phyloP scores from a whole-genome alignment of 1,284 basidiomycete genomes.

The Boletellus deceptivus region DNA sequence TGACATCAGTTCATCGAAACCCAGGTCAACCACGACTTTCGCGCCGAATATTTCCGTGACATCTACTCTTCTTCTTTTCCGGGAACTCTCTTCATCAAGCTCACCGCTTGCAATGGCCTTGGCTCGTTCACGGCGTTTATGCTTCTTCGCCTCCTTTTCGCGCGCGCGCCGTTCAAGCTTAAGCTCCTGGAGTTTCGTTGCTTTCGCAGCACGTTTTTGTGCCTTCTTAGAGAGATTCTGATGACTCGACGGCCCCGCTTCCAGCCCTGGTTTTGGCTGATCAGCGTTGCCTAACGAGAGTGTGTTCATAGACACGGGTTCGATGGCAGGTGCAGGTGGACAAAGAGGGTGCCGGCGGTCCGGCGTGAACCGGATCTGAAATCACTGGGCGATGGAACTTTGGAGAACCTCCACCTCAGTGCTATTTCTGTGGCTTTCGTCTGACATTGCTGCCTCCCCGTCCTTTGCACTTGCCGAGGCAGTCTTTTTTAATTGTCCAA shows the following conservation, averaged over 20 bases:
- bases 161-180: conserved; percentile 76
- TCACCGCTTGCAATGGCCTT: conserved; percentile 57
- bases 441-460: not conserved
- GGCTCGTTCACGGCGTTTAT: conserved; percentile 55
- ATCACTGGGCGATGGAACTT: not conserved
- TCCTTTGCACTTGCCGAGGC: not conserved
- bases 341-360: conserved; percentile 14
- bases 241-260: conserved; percentile 15
- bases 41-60: conserved; percentile 60
- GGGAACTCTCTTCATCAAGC: conserved; percentile 46
- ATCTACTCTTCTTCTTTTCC: conserved; percentile 43
- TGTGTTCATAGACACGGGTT: conserved; percentile 19
- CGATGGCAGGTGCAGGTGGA: conserved; percentile 3
- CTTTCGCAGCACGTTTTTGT: conserved; percentile 72
- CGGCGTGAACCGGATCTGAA: conserved; percentile 20
- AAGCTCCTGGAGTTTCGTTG: conserved; percentile 59
- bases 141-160: conserved; percentile 72
- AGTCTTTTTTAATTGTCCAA: conserved; percentile 20
- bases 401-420: not conserved
- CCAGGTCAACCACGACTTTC: conserved; percentile 84
- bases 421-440: conserved; percentile 3
- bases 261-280: conserved; percentile 13
- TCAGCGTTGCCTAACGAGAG: conserved; percentile 4
- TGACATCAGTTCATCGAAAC: conserved; percentile 93
- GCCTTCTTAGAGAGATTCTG: conserved; percentile 73